These are phyloP conservation scores for Coemansia sp. DNA, from an alignment of 192 early-diverging fungal species.

Conservation along the genomic window DNA sequence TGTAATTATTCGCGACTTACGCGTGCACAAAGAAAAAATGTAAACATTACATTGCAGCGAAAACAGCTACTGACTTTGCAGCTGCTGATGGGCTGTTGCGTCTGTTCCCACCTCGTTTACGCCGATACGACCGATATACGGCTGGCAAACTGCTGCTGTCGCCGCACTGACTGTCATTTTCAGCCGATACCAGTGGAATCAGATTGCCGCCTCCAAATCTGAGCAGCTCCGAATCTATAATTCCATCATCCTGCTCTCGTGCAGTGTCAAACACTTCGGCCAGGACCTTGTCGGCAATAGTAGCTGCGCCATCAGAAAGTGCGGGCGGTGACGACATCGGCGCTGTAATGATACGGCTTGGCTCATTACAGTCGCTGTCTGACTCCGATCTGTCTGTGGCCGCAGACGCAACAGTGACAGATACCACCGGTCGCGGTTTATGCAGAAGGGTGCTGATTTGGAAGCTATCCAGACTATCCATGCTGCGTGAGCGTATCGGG, in stretches of 20 bases:
- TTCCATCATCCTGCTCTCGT: background rate
- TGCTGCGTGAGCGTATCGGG: constrained; percentile 9
- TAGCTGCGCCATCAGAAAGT: constrained; percentile 5
- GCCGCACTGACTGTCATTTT: background rate
- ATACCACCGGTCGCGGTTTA: background rate
- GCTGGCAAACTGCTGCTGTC: background rate
- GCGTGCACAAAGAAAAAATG: no score
- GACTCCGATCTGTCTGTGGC: background rate
- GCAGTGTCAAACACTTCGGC: constrained; percentile 2
- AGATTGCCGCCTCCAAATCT: constrained; percentile 33
- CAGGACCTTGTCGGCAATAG: constrained; percentile 15
- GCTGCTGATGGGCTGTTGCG: background rate
- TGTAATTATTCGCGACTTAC: no score
- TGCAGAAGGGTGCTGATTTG: background rate
- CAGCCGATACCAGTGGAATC: constrained; percentile 28
- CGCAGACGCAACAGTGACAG: background rate
- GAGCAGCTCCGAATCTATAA: constrained; percentile 18
- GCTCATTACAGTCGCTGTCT: background rate
- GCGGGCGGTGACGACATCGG: constrained; percentile 20
- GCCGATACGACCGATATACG: constrained; percentile 13
- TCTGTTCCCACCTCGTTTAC: constrained; percentile 5
- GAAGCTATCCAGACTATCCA: background rate
- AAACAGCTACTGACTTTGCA: background rate
- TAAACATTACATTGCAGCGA: no score
- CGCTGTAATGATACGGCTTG: constrained; percentile 6